A percentile compares a stretch with the other conserved stretches of the same genome.
phyloP scores from a whole-genome alignment of 768 basidiomycete genomes.

The Kwoniella dejecticola region DNA sequence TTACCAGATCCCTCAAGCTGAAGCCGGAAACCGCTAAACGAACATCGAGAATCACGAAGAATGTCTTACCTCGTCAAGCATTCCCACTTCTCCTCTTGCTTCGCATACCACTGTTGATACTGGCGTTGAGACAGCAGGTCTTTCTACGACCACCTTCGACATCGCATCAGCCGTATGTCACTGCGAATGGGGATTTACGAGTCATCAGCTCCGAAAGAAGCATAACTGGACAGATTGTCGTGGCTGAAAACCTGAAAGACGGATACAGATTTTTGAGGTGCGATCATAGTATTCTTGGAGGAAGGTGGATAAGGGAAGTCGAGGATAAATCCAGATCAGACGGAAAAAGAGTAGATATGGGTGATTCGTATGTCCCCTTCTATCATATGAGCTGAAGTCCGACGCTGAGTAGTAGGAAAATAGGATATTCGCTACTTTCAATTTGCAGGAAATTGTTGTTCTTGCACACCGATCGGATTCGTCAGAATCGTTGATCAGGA shows the following conservation, averaged over 20 bases:
- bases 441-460: constrained; percentile 80
- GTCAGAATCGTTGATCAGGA: constrained; percentile 28
- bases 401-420: constrained; percentile 55
- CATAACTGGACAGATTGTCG: constrained; percentile 77
- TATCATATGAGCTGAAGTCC: background rate
- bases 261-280: constrained; percentile 60
- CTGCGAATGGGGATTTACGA: constrained; percentile 33
- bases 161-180: constrained; percentile 32
- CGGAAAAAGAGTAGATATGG: constrained; percentile 61
- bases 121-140: constrained; percentile 42
- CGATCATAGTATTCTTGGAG: constrained; percentile 64
- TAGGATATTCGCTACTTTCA: constrained; percentile 80
- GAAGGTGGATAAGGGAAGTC: constrained; percentile 71
- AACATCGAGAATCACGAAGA: background rate
- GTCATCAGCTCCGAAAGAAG: constrained; percentile 48
- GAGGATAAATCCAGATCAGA: constrained; percentile 11
- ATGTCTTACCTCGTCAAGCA: constrained; percentile 15
- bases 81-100: constrained; percentile 35
- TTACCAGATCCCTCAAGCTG: background rate
- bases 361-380: constrained; percentile 55
- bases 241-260: constrained; percentile 65
- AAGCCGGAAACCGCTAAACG: background rate
- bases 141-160: constrained; percentile 28
- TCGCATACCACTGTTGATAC: constrained; percentile 36
- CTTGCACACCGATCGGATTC: constrained; percentile 63